Percentiles rank a stretch among this genome's conserved stretches.
phyloP scores from a whole-genome alignment of 1,284 basidiomycete genomes.

The Moesziomyces sp. region DNA sequence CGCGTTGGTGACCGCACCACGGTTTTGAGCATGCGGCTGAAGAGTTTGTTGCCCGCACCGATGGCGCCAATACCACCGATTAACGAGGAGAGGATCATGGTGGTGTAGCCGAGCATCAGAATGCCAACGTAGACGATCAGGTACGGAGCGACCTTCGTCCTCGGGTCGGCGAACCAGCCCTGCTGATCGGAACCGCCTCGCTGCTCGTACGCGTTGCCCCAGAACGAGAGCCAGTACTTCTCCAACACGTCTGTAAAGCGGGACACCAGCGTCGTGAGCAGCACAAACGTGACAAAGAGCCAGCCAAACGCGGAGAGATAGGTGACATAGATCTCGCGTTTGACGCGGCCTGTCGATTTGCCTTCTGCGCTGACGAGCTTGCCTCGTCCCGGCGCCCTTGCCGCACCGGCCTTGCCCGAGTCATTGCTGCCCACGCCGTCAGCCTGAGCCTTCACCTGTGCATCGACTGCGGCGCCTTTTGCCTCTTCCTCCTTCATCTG shows the following conservation, averaged over 20 bases:
- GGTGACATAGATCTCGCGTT: slow-evolving; percentile 81
- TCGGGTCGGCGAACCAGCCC: slow-evolving; percentile 14
- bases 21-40: slow-evolving; percentile 44
- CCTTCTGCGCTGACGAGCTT: slow-evolving; percentile 79
- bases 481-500: slow-evolving; percentile 30
- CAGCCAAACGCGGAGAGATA: slow-evolving; percentile 73
- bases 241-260: slow-evolving; percentile 26
- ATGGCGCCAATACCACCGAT: slow-evolving; percentile 9
- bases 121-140: slow-evolving; percentile 16
- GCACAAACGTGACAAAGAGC: slow-evolving; percentile 11
- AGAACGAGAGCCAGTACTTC: slow-evolving; percentile 42
- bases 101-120: slow-evolving; percentile 1
- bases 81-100: slow-evolving; percentile 4
- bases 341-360: slow-evolving; percentile 79
- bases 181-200: not conserved
- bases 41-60: slow-evolving; percentile 47
- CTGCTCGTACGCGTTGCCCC: slow-evolving; percentile 29
- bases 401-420: slow-evolving; percentile 5
- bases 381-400: slow-evolving; percentile 11
- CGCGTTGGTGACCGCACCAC: slow-evolving; percentile 54
- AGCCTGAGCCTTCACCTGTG: slow-evolving; percentile 23
- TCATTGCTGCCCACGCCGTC: not conserved
- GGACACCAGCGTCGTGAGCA: slow-evolving; percentile 23
- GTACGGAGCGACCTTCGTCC: slow-evolving; percentile 20
- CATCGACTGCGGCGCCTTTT: slow-evolving; percentile 31